Evolutionary conservation across 306 rosid species (phyloP), one percentile per base, ranked within the genome.

Genomic region (Sechiopsis laciniata): DNA sequence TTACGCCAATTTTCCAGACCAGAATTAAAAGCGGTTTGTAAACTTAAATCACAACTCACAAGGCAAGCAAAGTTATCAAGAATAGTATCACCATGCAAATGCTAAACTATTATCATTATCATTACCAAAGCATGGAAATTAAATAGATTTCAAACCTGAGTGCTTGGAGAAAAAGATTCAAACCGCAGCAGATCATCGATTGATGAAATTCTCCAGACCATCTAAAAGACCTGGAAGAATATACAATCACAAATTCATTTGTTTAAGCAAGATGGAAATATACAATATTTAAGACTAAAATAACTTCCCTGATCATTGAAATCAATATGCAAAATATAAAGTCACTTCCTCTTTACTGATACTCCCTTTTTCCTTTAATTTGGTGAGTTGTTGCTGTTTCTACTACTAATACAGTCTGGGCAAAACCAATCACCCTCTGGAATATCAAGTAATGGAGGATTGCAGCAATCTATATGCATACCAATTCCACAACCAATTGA

Each of bases 361-460:
- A 75, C 57, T 16, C 82, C 76, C 42, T 83, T 90, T 81, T 79
- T 89, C 80, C 76, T 85, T 74, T 85, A 88, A 76, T 60, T 82
- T 29, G 81, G 32, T 10, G 87, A 26, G 50, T 56, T 81, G 13
- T 80, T 76, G 74, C 73, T 78, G 60, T 76, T 82, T 77, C 61
- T 75, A 57, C 82, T 78, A 35, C 19, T 22, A 69, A 71, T 79
- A 77, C 99, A 94, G 52, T 87, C 58, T 8, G 87, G 75, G 80
- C 97, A 89, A 78, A 91, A 87, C 99, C 99, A 94, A 75, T 91
- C 97, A 62, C 79, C 96, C 77, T 83, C 87, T 4, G 97, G 99
- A 74, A 94, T 59, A 55, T 63, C 73, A 59, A 80, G 21, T 12
- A 91, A 85, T 15, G 99, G 95, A 77, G 99, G 99, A 80, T 81